Evolutionary conservation across 495 filamentous ascomycete species (phyloP), one percentile per base, ranked within the genome.

Genomic region (Penicillium samsonianum): DNA sequence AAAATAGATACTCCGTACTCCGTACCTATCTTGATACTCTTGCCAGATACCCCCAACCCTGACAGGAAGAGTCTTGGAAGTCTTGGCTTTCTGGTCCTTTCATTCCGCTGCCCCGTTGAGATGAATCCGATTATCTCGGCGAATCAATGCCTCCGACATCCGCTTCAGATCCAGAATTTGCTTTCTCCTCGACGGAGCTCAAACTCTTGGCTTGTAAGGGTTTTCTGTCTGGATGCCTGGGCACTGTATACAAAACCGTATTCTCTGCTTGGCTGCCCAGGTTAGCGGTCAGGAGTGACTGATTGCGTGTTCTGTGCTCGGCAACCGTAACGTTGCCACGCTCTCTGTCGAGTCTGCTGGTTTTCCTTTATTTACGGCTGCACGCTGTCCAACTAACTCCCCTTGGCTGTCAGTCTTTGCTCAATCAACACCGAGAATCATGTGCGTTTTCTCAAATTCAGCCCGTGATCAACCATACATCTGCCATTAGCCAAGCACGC

Each of bases 31-130:
- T 33, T 25, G 16, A 41, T 30, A 23, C 20, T 30, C 22, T 14
- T 31, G 3, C 25, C 12, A 28, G 22, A 40, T 26, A 47, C n/a
- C 20, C 25, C 20, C n/a, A 20, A 28, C 50, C 22, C 35, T 26
- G 35, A 11, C 33, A 49, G 28, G 17, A 35, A 16, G 23, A 38
- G 23, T 23, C 11, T 41, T 50, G 47, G 17, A 33, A 48, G 46
- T 57, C 53, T 57, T 60, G 58, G 53, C 58, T 47, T 11, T 41
- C 38, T 25, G 23, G 8, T 40, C 48, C 54, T 55, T 50, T 45
- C 50, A 51, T 59, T 62, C 51, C 60, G 55, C 60, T 58, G 28
- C 54, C 53, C 46, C 56, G 50, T 38, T 31, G 17, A 50, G 41
- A 40, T 23, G 42, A 61, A 55, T 45, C 46, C 12, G 40, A 28